Percentiles rank a stretch among this genome's conserved stretches.
phyloP scores from a whole-genome alignment of 208 protist genomes.

The Naegleria lovaniensis region DNA sequence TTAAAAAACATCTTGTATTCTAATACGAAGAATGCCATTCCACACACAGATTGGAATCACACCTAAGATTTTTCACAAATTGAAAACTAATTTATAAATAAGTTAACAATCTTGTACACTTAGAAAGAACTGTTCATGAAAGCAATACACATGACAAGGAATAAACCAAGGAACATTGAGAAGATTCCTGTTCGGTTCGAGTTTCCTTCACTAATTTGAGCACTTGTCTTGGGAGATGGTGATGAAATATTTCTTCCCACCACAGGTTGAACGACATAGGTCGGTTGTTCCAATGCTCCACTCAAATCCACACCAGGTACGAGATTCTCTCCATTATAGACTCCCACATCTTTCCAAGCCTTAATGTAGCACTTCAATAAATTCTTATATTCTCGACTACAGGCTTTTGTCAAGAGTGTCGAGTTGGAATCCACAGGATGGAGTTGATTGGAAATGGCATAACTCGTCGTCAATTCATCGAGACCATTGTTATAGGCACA shows the following conservation, averaged over 20 bases:
- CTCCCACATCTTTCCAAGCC: not conserved
- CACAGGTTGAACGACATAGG: not conserved
- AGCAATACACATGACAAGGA: too few relatives aligned
- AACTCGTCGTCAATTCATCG: not conserved
- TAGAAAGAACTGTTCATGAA: too few relatives aligned
- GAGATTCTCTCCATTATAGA: not conserved
- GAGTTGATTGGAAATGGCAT: not conserved
- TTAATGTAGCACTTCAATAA: not conserved
- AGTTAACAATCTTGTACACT: too few relatives aligned
- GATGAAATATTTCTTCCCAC: not conserved
- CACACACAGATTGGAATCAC: too few relatives aligned
- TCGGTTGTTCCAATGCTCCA: not conserved
- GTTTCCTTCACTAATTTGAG: too few relatives aligned
- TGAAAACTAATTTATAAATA: too few relatives aligned
- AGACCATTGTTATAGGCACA: not conserved
- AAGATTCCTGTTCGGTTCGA: too few relatives aligned
- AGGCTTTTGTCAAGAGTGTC: not conserved
- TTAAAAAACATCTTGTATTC: too few relatives aligned
- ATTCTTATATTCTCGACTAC: not conserved
- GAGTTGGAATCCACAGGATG: not conserved
- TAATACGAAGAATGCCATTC: too few relatives aligned
- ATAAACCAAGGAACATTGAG: too few relatives aligned
- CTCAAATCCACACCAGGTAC: not conserved
- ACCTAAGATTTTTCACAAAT: too few relatives aligned
- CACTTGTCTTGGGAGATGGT: not conserved